phyloP scores from a whole-genome alignment of 345 rosid species.

The Brassica nigra region DNA sequence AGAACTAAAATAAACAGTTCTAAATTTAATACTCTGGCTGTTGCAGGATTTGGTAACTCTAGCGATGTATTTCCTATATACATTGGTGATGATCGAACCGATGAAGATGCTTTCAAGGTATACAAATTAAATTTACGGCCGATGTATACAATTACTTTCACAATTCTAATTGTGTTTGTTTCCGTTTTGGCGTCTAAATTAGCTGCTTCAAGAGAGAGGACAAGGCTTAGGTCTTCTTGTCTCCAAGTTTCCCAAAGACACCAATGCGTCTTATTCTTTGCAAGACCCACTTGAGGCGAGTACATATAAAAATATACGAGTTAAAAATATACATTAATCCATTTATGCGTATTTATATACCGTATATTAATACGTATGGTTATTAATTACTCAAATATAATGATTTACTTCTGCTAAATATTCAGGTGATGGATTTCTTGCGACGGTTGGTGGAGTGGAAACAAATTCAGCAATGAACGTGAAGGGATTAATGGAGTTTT shows the following conservation, averaged over 20 bases:
- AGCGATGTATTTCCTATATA: conserved; percentile 81
- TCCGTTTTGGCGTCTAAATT: neutral
- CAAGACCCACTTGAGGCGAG: conserved; percentile 74
- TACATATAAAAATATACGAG: neutral
- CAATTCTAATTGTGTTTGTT: conserved; percentile 13
- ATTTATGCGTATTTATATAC: neutral
- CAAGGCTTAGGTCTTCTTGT: conserved; percentile 97
- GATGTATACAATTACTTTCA: neutral
- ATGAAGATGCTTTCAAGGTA: conserved; percentile 99
- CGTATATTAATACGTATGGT: neutral
- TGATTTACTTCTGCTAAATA: conserved; percentile 10
- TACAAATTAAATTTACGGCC: neutral
- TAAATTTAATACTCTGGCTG: neutral
- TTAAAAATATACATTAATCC: neutral
- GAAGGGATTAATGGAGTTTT: conserved; percentile 6
- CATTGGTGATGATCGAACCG: conserved; percentile 92
- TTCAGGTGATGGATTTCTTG: conserved; percentile 70
- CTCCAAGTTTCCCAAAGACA: conserved; percentile 87
- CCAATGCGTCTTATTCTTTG: conserved; percentile 81
- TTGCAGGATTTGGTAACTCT: conserved; percentile 73
- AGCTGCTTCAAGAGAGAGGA: conserved; percentile 74
- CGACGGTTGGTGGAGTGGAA: conserved; percentile 69
- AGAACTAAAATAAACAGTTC: neutral
- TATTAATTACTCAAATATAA: neutral
- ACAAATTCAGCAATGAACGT: conserved; percentile 34